phyloP scores from a whole-genome alignment of 2,329 filamentous ascomycete species.

The Penicillium sp. region DNA sequence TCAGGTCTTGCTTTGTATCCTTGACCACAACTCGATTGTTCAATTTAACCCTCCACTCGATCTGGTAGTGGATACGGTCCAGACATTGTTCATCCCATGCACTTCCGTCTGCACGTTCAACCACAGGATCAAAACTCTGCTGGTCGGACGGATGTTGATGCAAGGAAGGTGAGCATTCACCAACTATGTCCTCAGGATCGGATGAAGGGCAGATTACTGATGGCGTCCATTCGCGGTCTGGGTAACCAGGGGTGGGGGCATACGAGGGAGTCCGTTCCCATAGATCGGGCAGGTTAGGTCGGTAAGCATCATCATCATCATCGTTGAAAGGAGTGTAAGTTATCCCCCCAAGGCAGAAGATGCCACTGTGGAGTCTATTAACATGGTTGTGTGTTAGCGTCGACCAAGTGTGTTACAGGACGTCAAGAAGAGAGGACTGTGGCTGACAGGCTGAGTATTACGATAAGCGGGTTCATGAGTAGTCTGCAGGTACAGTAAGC shows the following conservation, averaged over 20 bases:
- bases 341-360: constrained; percentile 15
- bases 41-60: constrained; percentile 15
- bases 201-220: neutral
- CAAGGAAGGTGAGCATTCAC: neutral
- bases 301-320: constrained; percentile 9
- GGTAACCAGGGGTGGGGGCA: neutral
- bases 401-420: too few species aligned
- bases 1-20: constrained; percentile 24
- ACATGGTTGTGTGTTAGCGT: too few species aligned
- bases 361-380: neutral
- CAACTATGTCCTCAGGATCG: neutral
- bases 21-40: constrained; percentile 21
- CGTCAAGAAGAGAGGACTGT: too few species aligned
- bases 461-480: neutral
- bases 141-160: neutral
- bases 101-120: constrained; percentile 2
- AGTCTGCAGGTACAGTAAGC: neutral
- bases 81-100: constrained; percentile 3
- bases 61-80: constrained; percentile 13
- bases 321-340: constrained; percentile 11
- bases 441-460: too few species aligned
- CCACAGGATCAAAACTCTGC: neutral
- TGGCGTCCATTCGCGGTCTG: neutral
- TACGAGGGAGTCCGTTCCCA: constrained; percentile 2
- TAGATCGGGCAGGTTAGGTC: constrained; percentile 9